A percentile compares a stretch with the other conserved stretches of the same genome.
These are phyloP conservation scores for Backusella circina DNA, from an alignment of 192 early-diverging fungal species.

Conservation along the genomic window DNA sequence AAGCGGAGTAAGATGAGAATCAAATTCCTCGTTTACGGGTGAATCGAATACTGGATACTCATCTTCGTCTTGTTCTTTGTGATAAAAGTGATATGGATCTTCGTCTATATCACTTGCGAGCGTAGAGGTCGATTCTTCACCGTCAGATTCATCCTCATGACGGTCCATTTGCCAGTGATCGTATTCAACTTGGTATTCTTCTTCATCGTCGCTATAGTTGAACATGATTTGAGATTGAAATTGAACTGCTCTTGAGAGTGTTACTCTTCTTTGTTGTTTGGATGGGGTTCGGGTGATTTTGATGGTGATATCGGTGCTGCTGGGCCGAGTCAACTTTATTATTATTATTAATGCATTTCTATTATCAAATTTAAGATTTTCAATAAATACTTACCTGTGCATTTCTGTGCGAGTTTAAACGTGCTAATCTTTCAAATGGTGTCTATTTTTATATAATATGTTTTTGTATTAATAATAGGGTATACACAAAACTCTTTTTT, in stretches of 20 bases:
- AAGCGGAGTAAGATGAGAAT: neutral
- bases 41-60: neutral
- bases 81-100: neutral
- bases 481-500: neutral
- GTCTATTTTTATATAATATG: slow-evolving; percentile 39
- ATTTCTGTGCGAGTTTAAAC: slow-evolving; percentile 73
- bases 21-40: neutral
- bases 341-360: neutral
- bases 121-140: slow-evolving; percentile 37
- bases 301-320: slow-evolving; percentile 6
- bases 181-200: slow-evolving; percentile 40
- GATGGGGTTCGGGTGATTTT: neutral
- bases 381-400: slow-evolving; percentile 37
- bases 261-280: slow-evolving; percentile 18
- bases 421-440: slow-evolving; percentile 73
- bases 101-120: neutral
- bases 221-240: slow-evolving; percentile 34
- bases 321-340: slow-evolving; percentile 12
- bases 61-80: neutral
- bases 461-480: neutral
- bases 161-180: slow-evolving; percentile 42
- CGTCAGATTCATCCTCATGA: slow-evolving; percentile 11
- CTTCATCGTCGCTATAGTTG: slow-evolving; percentile 26
- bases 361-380: neutral
- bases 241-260: slow-evolving; percentile 25